Evolutionary conservation across 169 alveolate species (phyloP), one percentile per base, ranked within the genome.

Genomic region (Fabrea salina): DNA sequence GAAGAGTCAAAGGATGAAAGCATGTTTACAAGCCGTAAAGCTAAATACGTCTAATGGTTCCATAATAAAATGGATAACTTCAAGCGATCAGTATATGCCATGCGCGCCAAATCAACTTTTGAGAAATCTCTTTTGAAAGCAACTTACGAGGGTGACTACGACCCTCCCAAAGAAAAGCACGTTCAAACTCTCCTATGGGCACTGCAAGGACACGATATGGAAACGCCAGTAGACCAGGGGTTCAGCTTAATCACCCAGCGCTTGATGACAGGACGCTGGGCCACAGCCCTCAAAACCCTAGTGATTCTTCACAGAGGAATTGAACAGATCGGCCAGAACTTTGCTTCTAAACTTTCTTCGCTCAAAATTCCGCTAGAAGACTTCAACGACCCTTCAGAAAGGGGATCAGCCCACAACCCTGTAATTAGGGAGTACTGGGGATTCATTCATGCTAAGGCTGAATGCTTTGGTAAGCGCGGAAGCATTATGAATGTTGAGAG

Each of bases 101-200:
- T 44, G 22, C 27, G 49, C 25, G 79, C 79, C 22, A 8, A 8
- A 6, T 25, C 79, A 22, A 25, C 66, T 22, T 70, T 13, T 25
- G 79, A 70, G 33, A 70, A 70, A 49, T 68, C 78, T 39, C 78
- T 68, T 0, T 64, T 68, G 2, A 68, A 68, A 27, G 78, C 78
- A 11, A 68, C 78, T 43, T 68, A 68, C 39, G 43, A 37, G 19
- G 64, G 64, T 3, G 78, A 68, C 37, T 8, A 16, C 2, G 78
- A 68, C 61, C 64, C 64, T 41, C 78, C 78, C 41, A 68, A 68
- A 32, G 78, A 68, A 68, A 68, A 68, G 37, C 78, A 68, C 64
- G 78, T 68, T n/a, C 41, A 68, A 32, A 41, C 33, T 41, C 43
- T 68, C n/a, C 78, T 68, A 16, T 43, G 59, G 78, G 22, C 64